These are phyloP conservation scores for Populus tomentosa DNA, from an alignment of 441 rosid species.

Conservation along the genomic window DNA sequence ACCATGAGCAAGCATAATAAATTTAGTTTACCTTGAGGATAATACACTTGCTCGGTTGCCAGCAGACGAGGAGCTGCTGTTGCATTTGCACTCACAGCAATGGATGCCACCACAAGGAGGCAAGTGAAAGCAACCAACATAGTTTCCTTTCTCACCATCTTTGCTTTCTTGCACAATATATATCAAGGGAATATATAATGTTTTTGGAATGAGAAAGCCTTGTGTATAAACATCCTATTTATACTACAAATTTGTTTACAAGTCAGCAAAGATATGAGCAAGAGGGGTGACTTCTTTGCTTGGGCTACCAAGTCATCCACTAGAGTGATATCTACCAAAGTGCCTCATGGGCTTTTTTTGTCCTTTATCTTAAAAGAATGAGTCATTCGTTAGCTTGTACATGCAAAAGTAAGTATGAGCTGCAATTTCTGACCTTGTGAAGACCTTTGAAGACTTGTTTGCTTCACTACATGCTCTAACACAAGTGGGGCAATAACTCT, in stretches of 20 bases:
- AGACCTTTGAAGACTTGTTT: no score
- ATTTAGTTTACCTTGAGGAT: constrained; percentile 23
- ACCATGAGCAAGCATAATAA: not conserved
- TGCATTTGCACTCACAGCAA: constrained; percentile 22
- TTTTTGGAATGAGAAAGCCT: not conserved
- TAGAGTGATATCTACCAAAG: not conserved
- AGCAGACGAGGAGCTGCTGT: constrained; percentile 18
- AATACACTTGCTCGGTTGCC: constrained; percentile 11
- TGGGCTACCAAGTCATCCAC: not conserved
- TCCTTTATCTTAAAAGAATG: not conserved
- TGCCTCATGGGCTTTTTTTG: not conserved
- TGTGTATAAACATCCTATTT: constrained; percentile 7
- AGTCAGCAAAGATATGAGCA: not conserved
- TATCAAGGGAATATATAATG: no score
- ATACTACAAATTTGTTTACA: not conserved
- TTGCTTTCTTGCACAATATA: not conserved
- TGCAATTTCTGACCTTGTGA: not conserved
- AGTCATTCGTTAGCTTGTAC: not conserved
- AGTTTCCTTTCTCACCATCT: constrained; percentile 15
- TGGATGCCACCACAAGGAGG: constrained; percentile 19
- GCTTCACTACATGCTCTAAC: no score
- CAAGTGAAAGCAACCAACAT: constrained; percentile 21
- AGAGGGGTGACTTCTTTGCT: not conserved
- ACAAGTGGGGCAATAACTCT: no score
- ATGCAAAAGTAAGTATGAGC: not conserved